A percentile compares a stretch with the other conserved stretches of the same genome.
Evolutionary conservation across 2,329 filamentous ascomycete genomes (phyloP).

Genomic region (Curvularia hawaiiensis): DNA sequence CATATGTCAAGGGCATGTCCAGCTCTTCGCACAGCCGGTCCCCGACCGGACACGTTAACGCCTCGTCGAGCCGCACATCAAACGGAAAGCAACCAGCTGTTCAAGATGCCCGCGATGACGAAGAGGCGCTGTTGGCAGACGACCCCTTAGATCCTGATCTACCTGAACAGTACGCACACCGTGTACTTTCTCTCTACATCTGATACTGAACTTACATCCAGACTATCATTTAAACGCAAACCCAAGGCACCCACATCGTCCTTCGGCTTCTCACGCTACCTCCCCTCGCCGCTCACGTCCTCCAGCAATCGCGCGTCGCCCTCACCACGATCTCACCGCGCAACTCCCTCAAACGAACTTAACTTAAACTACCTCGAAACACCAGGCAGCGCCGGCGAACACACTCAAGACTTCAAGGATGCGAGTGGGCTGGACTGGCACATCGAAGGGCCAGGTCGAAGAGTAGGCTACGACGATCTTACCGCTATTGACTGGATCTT

Average conservation of each 20-base stretch:
- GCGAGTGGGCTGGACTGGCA: constrained; percentile 74
- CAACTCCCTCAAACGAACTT: constrained; percentile 44
- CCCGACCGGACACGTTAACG: constrained; percentile 47
- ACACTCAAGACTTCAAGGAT: constrained; percentile 53
- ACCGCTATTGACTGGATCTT: constrained; percentile 99
- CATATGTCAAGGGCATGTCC: constrained; percentile 47
- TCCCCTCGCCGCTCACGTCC: constrained; percentile 47
- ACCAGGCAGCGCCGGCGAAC: constrained; percentile 43
- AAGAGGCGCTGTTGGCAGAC: constrained; percentile 57
- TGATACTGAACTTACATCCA: constrained; percentile 19
- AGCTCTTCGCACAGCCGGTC: constrained; percentile 45
- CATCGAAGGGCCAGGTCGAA: constrained; percentile 82
- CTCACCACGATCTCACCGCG: constrained; percentile 29
- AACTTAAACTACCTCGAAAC: constrained; percentile 51
- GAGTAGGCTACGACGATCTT: constrained; percentile 93
- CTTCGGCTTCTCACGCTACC: constrained; percentile 52
- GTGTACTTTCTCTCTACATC: neutral
- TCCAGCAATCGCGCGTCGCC: constrained; percentile 38
- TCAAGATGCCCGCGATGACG: constrained; percentile 53
- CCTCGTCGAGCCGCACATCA: constrained; percentile 51
- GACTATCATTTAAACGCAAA: constrained; percentile 74
- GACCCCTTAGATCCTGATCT: constrained; percentile 62
- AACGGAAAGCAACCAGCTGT: constrained; percentile 43
- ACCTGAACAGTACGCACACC: constrained; percentile 48
- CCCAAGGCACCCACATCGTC: constrained; percentile 54